Percentiles rank a stretch among this genome's conserved stretches.
Conservation (phyloP, 148 eudicot species). For the Chenopodium suecicum region DNA sequence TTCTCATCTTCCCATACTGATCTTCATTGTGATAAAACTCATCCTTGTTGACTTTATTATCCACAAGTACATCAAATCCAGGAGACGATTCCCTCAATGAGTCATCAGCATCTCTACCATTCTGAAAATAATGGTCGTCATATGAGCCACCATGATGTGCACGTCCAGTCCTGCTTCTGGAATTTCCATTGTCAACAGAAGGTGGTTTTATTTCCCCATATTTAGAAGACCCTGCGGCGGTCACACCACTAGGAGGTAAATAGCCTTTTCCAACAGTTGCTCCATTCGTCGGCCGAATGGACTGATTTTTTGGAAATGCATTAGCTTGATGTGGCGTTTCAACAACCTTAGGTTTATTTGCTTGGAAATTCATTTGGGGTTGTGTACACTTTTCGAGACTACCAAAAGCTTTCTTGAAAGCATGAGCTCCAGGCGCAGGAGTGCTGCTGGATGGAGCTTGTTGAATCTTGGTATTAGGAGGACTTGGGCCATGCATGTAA, state of each 20-base stretch:
- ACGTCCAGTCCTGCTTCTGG: conserved; percentile 37
- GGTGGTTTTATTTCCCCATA: conserved; percentile 30
- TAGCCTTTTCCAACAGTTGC: conserved; percentile 28
- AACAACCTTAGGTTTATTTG: conserved; percentile 33
- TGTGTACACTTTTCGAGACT: conserved; percentile 56
- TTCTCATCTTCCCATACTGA: conserved; percentile 44
- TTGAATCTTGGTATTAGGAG: conserved; percentile 42
- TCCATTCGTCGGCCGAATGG: conserved; percentile 32
- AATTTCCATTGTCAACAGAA: conserved; percentile 42
- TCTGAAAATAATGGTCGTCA: conserved; percentile 45
- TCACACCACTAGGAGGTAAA: conserved; percentile 22
- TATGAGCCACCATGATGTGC: conserved; percentile 36
- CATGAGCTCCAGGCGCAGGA: conserved; percentile 40
- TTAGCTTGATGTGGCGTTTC: conserved; percentile 35
- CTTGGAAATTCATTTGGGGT: conserved; percentile 33
- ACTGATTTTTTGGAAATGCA: conserved; percentile 26
- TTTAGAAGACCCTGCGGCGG: conserved; percentile 41
- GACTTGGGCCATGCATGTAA: conserved; percentile 56
- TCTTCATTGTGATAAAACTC: conserved; percentile 74
- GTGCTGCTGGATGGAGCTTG: conserved; percentile 36
- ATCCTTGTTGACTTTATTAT: conserved; percentile 60
- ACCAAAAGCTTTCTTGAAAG: conserved; percentile 44
- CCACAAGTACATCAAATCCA: conserved; percentile 98
- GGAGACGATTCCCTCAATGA: conserved; percentile 85
- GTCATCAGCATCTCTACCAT: conserved; percentile 64